Base-by-base conservation (phyloP, 805 yeast genomes). In the Metschnikowia similis region DNA sequence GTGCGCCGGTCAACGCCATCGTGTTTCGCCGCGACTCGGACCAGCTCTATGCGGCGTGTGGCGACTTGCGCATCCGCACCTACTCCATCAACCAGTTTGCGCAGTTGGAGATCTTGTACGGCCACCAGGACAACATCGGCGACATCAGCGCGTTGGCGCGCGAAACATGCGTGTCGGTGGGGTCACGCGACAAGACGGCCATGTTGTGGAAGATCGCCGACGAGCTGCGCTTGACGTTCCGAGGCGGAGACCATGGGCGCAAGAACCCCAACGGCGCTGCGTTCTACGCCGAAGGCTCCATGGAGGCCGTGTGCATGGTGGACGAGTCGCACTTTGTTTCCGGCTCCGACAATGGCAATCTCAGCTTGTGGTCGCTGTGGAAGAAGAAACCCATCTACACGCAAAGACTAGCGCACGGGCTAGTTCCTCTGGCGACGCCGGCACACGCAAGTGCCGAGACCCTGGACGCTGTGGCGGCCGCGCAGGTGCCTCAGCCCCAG, bases 161-260 rank as follows among this genome's bases (percentile, higher is more conserved):
- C 66, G 98, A 94, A 63, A 82, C 97, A 51, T 94, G 99, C 74
- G 91, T 94, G 14, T 89, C 96, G 27, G 98, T 92, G 31, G 99
- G 99, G 14, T 78, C 96, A 3, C 82, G 98, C 59, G 99, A 94
- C 69, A 84, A 95, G 61, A 88, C 97, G 5, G 97, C 92, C 8
- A 86, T 95, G 85, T 74, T 88, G 60, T 94, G 99, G 99, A 94
- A 94, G 66, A 89, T 94, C 56, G 82, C 96, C 27, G 99, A 94
- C 61, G 99, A 94, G 70, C 83, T 96, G 1, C 82, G 97, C 63
- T 79, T 94, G 60, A 90, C 97, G 0, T 92, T 92, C 66, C 80
- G 96, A 64, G 96, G 96, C 53, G 96, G 95, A 51, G 96, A 89
- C 61, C 69, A 67, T 13, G 72, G 66, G 43, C 68, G 60, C 56